Evolutionary conservation across 306 rosid species (phyloP).

Genomic region (apple (Malus domestica)): DNA sequence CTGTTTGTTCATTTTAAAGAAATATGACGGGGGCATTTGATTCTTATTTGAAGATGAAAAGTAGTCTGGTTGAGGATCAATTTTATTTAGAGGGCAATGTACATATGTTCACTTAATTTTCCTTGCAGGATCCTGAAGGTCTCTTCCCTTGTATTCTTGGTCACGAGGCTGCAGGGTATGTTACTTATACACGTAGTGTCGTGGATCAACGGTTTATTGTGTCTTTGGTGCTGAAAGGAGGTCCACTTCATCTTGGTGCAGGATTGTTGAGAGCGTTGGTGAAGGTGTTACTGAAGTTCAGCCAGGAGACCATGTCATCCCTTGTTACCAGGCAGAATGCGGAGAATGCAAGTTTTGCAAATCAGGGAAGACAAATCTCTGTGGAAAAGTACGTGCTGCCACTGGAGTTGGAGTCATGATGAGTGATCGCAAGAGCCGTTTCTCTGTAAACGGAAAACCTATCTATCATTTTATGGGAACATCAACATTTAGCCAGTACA

Average conservation of each 20-base stretch:
- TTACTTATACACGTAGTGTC: neutral
- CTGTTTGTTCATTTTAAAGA: neutral
- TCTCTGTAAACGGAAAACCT: slow-evolving; percentile 74
- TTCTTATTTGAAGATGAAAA: neutral
- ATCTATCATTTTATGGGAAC: slow-evolving; percentile 96
- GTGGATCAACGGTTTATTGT: neutral
- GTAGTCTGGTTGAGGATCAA: neutral
- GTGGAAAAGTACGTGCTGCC: slow-evolving; percentile 85
- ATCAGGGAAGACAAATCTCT: slow-evolving; percentile 93
- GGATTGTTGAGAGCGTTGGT: slow-evolving; percentile 92
- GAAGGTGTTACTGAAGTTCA: slow-evolving; percentile 83
- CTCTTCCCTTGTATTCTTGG: slow-evolving; percentile 95
- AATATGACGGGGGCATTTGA: neutral
- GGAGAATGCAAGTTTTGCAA: slow-evolving; percentile 92
- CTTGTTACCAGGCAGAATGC: slow-evolving; percentile 95
- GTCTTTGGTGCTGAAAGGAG: neutral
- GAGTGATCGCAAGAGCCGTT: slow-evolving; percentile 75
- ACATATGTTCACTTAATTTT: neutral
- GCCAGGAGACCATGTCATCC: slow-evolving; percentile 90
- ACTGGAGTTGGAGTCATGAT: slow-evolving; percentile 91
- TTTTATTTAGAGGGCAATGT: neutral
- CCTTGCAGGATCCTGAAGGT: slow-evolving; percentile 83
- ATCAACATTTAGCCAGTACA: slow-evolving; percentile 90
- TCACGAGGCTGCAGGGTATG: slow-evolving; percentile 84
- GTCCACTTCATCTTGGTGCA: slow-evolving; percentile 18